Evolutionary conservation across 352 stramenopile genomes (phyloP).

Genomic region (Pythium aquatile): DNA sequence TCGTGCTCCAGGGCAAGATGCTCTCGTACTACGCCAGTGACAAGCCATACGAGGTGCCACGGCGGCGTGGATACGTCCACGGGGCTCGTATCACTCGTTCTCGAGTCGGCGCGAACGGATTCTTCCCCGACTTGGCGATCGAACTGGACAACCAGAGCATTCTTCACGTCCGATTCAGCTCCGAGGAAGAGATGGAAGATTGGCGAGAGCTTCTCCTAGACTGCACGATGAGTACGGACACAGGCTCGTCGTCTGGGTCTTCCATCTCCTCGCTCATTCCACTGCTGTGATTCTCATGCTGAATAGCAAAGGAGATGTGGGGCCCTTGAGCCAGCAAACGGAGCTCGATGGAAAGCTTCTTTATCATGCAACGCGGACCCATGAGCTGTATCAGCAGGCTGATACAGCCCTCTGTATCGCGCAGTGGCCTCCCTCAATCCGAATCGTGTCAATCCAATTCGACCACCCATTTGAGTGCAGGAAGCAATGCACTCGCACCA

Average conservation of each 20-base stretch:
- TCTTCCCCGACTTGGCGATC: slow-evolving; percentile 29
- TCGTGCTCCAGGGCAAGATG: slow-evolving; percentile 70
- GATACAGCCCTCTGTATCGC: background rate
- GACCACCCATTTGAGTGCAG: slow-evolving; percentile 3
- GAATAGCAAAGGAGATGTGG: background rate
- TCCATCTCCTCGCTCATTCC: slow-evolving; percentile 17
- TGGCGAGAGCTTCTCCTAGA: slow-evolving; percentile 30
- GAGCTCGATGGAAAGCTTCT: slow-evolving; percentile 20
- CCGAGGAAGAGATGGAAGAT: slow-evolving; percentile 32
- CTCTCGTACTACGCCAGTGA: slow-evolving; percentile 73
- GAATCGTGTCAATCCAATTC: background rate
- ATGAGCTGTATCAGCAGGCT: too few relatives aligned
- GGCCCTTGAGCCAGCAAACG: background rate
- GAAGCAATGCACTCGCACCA: slow-evolving; percentile 20
- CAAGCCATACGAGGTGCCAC: slow-evolving; percentile 71
- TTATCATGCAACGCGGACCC: background rate
- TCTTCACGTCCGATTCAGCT: slow-evolving; percentile 29
- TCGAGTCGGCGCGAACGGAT: slow-evolving; percentile 19
- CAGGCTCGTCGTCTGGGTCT: slow-evolving; percentile 7
- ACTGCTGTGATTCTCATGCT: slow-evolving; percentile 13
- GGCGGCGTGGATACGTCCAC: slow-evolving; percentile 59
- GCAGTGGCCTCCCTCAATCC: background rate
- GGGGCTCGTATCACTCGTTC: slow-evolving; percentile 29
- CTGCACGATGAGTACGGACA: background rate
- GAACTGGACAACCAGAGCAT: slow-evolving; percentile 23